A percentile compares a stretch with the other conserved stretches of the same genome.
Conservation (phyloP, 495 filamentous ascomycete species). For the Neurospora sp. region DNA sequence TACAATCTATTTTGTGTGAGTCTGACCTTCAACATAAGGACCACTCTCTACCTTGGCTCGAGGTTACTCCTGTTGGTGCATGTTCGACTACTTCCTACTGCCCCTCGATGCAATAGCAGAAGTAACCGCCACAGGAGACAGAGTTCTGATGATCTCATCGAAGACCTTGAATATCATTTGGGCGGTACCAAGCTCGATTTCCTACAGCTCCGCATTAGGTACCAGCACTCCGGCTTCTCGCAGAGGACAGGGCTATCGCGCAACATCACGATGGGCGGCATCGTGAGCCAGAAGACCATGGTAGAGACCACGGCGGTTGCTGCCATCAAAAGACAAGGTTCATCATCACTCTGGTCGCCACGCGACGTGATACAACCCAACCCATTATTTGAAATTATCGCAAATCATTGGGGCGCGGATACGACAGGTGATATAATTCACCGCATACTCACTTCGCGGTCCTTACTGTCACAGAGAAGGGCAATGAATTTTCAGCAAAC, state of each 20-base stretch:
- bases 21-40: slow-evolving; percentile 2
- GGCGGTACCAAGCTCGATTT: slow-evolving; percentile 31
- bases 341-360: slow-evolving; percentile 30
- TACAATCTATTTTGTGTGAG: not conserved
- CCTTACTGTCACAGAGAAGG: slow-evolving; percentile 3
- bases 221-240: slow-evolving; percentile 41
- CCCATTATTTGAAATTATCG: slow-evolving; percentile 33
- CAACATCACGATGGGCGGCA: slow-evolving; percentile 4
- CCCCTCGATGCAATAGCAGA: slow-evolving; percentile 2
- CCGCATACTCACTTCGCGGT: slow-evolving; percentile 15
- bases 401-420: slow-evolving; percentile 31
- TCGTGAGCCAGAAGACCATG: slow-evolving; percentile 22
- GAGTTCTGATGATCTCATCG: slow-evolving; percentile 38
- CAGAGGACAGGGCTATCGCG: not conserved
- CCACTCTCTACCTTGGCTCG: slow-evolving; percentile 26
- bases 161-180: slow-evolving; percentile 39
- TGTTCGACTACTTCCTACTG: slow-evolving; percentile 14
- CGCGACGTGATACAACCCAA: slow-evolving; percentile 16
- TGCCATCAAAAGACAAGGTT: slow-evolving; percentile 30
- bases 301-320: slow-evolving; percentile 35
- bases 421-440: slow-evolving; percentile 30
- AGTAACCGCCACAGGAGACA: slow-evolving; percentile 12
- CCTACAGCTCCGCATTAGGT: slow-evolving; percentile 35
- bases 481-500: not conserved
- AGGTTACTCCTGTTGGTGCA: slow-evolving; percentile 31